phyloP scores from a whole-genome alignment of 257 asterid species.

The Ehretia macrophylla region DNA sequence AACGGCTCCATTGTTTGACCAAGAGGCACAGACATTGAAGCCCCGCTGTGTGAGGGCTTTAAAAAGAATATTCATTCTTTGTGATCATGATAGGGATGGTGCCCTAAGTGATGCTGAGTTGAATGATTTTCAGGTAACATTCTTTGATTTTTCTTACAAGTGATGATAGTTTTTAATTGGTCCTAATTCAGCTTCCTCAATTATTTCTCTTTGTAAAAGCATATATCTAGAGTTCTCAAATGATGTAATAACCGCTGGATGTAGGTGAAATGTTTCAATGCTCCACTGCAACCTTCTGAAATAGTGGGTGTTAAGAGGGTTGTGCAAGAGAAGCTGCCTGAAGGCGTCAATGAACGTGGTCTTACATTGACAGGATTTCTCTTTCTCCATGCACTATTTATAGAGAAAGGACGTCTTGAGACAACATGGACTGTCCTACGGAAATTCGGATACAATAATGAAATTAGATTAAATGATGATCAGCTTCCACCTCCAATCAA shows the following conservation, averaged over 20 bases:
- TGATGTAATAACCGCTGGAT: constrained; percentile 7
- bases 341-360: constrained; percentile 85
- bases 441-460: constrained; percentile 95
- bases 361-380: constrained; percentile 96
- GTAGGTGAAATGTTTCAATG: constrained; percentile 93
- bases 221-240: constrained; percentile 14
- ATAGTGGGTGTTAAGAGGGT: constrained; percentile 92
- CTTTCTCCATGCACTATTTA: constrained; percentile 94
- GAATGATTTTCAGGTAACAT: constrained; percentile 83
- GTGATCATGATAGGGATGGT: constrained; percentile 95
- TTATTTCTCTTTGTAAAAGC: constrained; percentile 1
- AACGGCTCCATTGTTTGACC: constrained; percentile 94
- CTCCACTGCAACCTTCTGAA: constrained; percentile 93
- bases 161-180: neutral
- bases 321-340: constrained; percentile 85
- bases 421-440: constrained; percentile 98
- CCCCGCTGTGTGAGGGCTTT: constrained; percentile 95
- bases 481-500: constrained; percentile 78
- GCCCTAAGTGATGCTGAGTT: constrained; percentile 94
- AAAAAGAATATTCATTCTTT: constrained; percentile 87
- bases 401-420: constrained; percentile 92
- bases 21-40: constrained; percentile 82
- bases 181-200: neutral
- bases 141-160: constrained; percentile 9
- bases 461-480: constrained; percentile 83